A percentile compares a stretch with the other conserved stretches of the same genome.
Conservation (phyloP, 805 yeast genomes). For the Ogataea kodamae region DNA sequence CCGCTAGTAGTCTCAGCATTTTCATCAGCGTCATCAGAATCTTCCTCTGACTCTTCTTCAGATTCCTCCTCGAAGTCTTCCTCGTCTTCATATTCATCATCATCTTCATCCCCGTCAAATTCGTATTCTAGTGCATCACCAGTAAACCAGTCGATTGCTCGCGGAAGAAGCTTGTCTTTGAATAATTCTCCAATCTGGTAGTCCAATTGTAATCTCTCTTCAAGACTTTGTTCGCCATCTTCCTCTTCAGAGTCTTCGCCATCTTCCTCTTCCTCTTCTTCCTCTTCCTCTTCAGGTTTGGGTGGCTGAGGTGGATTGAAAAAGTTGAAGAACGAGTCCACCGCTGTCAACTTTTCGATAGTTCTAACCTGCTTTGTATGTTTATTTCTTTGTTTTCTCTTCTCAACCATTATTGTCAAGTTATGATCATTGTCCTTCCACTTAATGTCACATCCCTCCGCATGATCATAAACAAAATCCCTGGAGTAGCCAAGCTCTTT, state of each 20-base stretch:
- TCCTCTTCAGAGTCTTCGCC: constrained; percentile 44
- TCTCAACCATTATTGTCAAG: constrained; percentile 82
- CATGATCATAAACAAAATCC: constrained; percentile 95
- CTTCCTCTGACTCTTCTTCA: constrained; percentile 46
- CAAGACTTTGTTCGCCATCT: constrained; percentile 70
- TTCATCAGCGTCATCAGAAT: constrained; percentile 37
- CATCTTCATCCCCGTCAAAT: constrained; percentile 52
- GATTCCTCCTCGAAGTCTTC: constrained; percentile 61
- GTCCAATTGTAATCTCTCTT: constrained; percentile 82
- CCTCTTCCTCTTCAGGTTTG: constrained; percentile 36
- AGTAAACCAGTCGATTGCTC: constrained; percentile 98
- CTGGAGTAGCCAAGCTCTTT: constrained; percentile 92
- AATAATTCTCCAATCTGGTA: constrained; percentile 95
- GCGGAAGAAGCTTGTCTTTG: constrained; percentile 91
- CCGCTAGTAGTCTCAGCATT: constrained; percentile 40
- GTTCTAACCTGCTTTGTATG: constrained; percentile 95
- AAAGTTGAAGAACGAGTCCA: constrained; percentile 92
- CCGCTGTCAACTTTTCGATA: constrained; percentile 90
- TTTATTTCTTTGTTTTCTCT: constrained; percentile 96
- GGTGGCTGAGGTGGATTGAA: constrained; percentile 90
- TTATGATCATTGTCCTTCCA: constrained; percentile 82
- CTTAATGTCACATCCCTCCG: constrained; percentile 81
- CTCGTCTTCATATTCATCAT: constrained; percentile 55
- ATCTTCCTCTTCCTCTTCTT: constrained; percentile 50
- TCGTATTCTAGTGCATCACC: constrained; percentile 90